phyloP scores from a whole-genome alignment of 2,329 filamentous ascomycete species.

The Penicillium palitans region DNA sequence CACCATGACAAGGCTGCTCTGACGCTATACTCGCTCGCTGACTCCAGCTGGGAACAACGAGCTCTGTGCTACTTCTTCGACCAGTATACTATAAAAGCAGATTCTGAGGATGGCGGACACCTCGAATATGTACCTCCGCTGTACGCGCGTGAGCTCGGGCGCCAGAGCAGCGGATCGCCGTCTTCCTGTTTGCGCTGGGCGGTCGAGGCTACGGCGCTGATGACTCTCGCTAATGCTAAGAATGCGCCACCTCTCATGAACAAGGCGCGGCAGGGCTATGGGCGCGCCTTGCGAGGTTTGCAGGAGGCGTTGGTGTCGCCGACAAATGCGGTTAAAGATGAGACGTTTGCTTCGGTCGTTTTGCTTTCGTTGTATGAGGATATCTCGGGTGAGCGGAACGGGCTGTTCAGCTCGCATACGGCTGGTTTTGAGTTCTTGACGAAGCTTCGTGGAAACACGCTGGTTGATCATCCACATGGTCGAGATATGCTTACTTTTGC shows the following conservation, averaged over 20 bases:
- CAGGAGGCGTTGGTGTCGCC: conserved; percentile 33
- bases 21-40: conserved; percentile 25
- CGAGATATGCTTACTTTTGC: conserved; percentile 41
- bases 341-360: conserved; percentile 41
- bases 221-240: conserved; percentile 35
- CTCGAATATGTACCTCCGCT: conserved; percentile 40
- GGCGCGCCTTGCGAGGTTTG: conserved; percentile 33
- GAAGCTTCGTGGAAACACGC: conserved; percentile 34
- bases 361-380: conserved; percentile 43
- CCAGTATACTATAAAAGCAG: conserved; percentile 36
- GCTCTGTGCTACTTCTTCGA: conserved; percentile 46
- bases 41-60: conserved; percentile 39
- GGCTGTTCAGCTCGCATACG: conserved; percentile 38
- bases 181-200: conserved; percentile 35
- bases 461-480: conserved; percentile 33
- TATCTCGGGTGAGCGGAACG: conserved; percentile 39
- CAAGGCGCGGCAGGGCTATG: conserved; percentile 36
- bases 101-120: conserved; percentile 32
- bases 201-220: conserved; percentile 38
- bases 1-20: conserved; percentile 7
- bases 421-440: conserved; percentile 39
- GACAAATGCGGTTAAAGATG: conserved; percentile 35
- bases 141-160: conserved; percentile 31
- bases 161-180: conserved; percentile 14
- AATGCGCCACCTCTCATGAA: conserved; percentile 28